Base-by-base conservation (phyloP, 1,284 basidiomycete species). In the Megacollybia platyphylla region DNA sequence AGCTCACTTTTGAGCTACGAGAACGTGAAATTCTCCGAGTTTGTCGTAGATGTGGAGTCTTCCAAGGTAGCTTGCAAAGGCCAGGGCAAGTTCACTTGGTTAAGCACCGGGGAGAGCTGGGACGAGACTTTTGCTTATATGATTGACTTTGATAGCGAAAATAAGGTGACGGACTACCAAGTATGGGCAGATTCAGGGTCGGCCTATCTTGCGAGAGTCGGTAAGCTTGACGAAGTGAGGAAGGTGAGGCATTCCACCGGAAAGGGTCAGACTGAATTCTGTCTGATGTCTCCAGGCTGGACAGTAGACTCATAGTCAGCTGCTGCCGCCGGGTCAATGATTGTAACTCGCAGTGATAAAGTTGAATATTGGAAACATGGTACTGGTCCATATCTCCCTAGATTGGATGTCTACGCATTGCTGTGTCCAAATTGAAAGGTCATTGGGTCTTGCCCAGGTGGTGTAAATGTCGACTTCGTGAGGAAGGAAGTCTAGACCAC, bases 161-260 rank as follows among this genome's bases (percentile, higher is more conserved):
- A 57, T 39, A 79, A 73, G 56, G 60, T 82, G 17, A 62, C 61
- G 20, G 60, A 67, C 38, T 79, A 77, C 61, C 71, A 81, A 52
- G 67, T 82, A 0, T 82, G 78, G 78, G 76, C 74, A 9, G 79
- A 82, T 54, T 71, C 76, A 4, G 78, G 76, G 7, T 71, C 76
- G 6, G 69, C 73, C 10, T 78, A 78, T 55, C 63, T 81, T 27
- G 77, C 77, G 5, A 64, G 70, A 28, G 60, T 56, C 32, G 76
- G 79, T n/a, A 53, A 63, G 52, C 52, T 77, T 36, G 48, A 54
- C 29, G 54, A 59, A 31, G 39, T 51, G 2, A 49, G 44, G 49
- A 49, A 49, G 44, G 15, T n/a, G 6, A 34, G 31, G 4, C 31
- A 4, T 34, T 34, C 11, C 10, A 34, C 30, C 30, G 15, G 15